Conservation (phyloP, 2,329 filamentous ascomycete species). For the Beauveria sp. region DNA sequence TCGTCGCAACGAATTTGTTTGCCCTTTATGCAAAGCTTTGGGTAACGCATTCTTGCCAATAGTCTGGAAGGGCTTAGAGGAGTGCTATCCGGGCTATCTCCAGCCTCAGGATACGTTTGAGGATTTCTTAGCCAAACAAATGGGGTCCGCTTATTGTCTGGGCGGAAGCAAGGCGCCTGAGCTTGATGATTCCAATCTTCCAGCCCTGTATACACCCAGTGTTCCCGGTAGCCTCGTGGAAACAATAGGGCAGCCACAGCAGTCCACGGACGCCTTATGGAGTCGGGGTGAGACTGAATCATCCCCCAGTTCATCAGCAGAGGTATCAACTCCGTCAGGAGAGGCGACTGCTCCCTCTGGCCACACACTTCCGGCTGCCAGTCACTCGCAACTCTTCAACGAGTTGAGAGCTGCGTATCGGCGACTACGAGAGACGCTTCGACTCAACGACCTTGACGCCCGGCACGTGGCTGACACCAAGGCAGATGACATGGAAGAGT, state of each 20-base stretch:
- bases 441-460: constrained; percentile 43
- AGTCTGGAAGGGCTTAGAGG: constrained; percentile 88
- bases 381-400: constrained; percentile 29
- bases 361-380: constrained; percentile 6
- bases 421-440: constrained; percentile 51
- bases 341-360: constrained; percentile 19
- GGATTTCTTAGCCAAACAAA: constrained; percentile 57
- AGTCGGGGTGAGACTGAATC: constrained; percentile 25
- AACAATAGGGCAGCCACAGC: constrained; percentile 28
- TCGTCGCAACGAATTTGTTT: constrained; percentile 81
- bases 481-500: constrained; percentile 31
- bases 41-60: constrained; percentile 94
- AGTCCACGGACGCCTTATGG: constrained; percentile 36
- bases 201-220: constrained; percentile 28
- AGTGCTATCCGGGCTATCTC: constrained; percentile 70
- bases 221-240: constrained; percentile 31
- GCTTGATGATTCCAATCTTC: constrained; percentile 22
- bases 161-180: constrained; percentile 32
- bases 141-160: constrained; percentile 37
- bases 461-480: constrained; percentile 26
- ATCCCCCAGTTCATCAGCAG: constrained; percentile 33
- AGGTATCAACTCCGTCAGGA: constrained; percentile 33
- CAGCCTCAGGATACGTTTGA: constrained; percentile 54
- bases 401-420: constrained; percentile 56
- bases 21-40: constrained; percentile 90